phyloP scores from a whole-genome alignment of 192 early-diverging fungal species.

The Backusella tarrabulga region DNA sequence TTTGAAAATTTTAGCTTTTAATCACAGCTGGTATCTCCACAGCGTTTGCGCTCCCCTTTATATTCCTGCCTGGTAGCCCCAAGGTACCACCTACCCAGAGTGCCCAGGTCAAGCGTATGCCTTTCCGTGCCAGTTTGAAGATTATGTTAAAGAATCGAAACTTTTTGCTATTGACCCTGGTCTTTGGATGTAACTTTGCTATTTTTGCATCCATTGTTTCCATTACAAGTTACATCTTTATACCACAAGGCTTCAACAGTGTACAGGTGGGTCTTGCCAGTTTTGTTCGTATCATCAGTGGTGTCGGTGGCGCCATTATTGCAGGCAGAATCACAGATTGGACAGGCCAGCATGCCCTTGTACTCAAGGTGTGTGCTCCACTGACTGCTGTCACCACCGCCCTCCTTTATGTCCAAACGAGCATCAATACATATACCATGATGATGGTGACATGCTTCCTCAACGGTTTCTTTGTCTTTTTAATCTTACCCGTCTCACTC shows the following conservation, averaged over 20 bases:
- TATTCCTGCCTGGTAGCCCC: constrained; percentile 25
- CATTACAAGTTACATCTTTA: constrained; percentile 12
- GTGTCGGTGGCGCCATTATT: constrained; percentile 1
- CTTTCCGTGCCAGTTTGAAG: constrained; percentile 8
- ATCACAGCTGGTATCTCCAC: constrained; percentile 15
- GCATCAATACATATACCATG: constrained; percentile 23
- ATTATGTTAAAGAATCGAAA: constrained; percentile 10
- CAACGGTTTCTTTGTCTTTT: constrained; percentile 30
- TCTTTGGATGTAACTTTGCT: constrained; percentile 12
- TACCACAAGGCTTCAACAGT: constrained; percentile 7
- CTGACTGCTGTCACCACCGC: constrained; percentile 14
- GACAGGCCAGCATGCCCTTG: constrained; percentile 21
- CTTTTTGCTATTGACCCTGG: constrained; percentile 11
- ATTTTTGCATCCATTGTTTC: constrained; percentile 14
- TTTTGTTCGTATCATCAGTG: constrained; percentile 17
- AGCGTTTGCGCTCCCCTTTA: constrained; percentile 6
- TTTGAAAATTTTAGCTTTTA: constrained; percentile 8
- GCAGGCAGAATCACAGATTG: constrained; percentile 13
- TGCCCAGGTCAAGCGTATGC: constrained; percentile 10
- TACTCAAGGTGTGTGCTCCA: constrained; percentile 23
- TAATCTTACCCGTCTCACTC: constrained; percentile 17
- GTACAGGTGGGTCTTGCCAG: constrained; percentile 6
- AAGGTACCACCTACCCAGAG: constrained; percentile 15
- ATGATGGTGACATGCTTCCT: constrained; percentile 20
- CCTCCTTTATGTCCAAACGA: constrained; percentile 27